Evolutionary conservation across 768 basidiomycete species (phyloP).

Genomic region (Kwoniella dendrophila): DNA sequence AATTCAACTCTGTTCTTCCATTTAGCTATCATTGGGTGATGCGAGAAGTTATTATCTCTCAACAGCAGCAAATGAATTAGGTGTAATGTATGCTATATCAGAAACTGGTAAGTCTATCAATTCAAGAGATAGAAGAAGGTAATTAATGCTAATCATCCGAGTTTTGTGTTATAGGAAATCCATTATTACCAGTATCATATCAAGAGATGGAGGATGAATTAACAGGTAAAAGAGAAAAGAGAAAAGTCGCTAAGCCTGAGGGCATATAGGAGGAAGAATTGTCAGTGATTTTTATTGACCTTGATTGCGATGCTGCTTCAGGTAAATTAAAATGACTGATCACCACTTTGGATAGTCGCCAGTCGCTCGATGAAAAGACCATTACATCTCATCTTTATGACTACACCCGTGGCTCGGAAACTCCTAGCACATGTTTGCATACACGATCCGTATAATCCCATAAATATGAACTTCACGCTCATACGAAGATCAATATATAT

Average conservation of each 20-base stretch:
- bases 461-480: no score
- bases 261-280: no score
- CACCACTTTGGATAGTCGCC: no score
- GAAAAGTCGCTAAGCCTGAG: conserved; percentile 58
- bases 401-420: no score
- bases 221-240: conserved; percentile 53
- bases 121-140: neutral
- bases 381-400: no score
- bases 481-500: no score
- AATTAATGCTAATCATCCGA: neutral
- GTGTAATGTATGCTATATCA: conserved; percentile 54
- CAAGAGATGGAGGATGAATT: conserved; percentile 58
- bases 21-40: conserved; percentile 55
- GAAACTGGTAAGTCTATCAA: conserved; percentile 46
- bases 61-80: conserved; percentile 56
- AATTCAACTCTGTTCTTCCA: neutral
- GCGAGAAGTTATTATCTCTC: conserved; percentile 57
- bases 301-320: no score
- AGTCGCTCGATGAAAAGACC: no score
- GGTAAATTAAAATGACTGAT: no score
- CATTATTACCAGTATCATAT: conserved; percentile 56
- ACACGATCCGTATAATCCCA: no score
- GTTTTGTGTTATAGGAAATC: conserved; percentile 41
- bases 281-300: no score
- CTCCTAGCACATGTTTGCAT: no score